These are phyloP conservation scores for Coprinopsis cinerea DNA, from an alignment of 768 basidiomycete species.

Conservation along the genomic window DNA sequence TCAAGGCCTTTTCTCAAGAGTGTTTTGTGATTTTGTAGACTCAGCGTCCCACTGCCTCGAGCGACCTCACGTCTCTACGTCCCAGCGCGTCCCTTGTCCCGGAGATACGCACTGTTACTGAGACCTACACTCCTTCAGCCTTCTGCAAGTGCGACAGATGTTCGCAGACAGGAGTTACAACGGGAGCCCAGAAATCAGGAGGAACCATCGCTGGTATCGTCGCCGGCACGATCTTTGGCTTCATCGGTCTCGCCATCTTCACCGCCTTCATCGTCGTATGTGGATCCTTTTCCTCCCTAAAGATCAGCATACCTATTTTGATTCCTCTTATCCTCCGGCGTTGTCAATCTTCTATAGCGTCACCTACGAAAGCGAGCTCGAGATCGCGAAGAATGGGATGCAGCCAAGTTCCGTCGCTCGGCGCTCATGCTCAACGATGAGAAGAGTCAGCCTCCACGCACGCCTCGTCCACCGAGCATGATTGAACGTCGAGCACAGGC, in stretches of 20 bases:
- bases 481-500: slow-evolving; percentile 5
- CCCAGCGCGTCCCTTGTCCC: not conserved
- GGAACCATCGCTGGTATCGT: slow-evolving; percentile 8
- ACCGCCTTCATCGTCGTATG: slow-evolving; percentile 8
- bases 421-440: slow-evolving; percentile 12
- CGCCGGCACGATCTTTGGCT: slow-evolving; percentile 2
- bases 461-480: slow-evolving; percentile 12
- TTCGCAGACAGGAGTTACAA: not conserved
- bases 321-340: not conserved
- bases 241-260: not conserved
- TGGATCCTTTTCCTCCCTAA: not conserved
- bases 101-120: not conserved
- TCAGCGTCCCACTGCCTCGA: not conserved
- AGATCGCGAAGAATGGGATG: slow-evolving; percentile 7
- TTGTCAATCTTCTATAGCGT: not conserved
- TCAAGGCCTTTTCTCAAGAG: no score
- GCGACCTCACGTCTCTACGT: no score
- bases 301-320: no score
- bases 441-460: not conserved
- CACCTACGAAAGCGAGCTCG: not conserved
- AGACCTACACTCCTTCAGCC: not conserved
- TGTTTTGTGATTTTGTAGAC: no score
- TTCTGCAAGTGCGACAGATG: not conserved
- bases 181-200: not conserved
- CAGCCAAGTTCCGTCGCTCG: slow-evolving; percentile 14